Evolutionary conservation across 257 asterid species (phyloP).

Genomic region (Oldenlandia corymbosa): DNA sequence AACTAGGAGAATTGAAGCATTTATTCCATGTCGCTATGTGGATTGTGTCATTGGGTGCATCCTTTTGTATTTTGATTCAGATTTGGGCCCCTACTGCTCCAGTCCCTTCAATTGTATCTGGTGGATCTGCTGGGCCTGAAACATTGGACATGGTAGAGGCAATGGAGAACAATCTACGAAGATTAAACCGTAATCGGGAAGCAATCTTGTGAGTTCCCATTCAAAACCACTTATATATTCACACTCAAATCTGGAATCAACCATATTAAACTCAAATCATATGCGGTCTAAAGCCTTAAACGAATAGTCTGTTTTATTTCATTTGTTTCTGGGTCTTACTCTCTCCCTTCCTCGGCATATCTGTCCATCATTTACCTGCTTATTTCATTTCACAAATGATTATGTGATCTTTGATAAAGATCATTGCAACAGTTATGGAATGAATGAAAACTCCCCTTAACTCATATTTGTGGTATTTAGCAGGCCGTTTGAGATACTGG

Average conservation of each 20-base stretch:
- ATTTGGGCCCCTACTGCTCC: conserved; percentile 84
- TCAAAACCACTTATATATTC: too few species aligned
- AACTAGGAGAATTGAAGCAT: conserved; percentile 4
- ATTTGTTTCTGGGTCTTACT: not conserved
- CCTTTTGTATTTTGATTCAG: conserved; percentile 34
- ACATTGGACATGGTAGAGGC: conserved; percentile 54
- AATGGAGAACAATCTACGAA: conserved; percentile 80
- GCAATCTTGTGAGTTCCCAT: conserved; percentile 60
- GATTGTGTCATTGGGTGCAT: not conserved
- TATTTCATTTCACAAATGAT: not conserved
- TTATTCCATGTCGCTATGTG: conserved; percentile 12
- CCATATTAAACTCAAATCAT: not conserved
- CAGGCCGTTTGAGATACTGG: conserved; percentile 94
- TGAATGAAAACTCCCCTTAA: not conserved
- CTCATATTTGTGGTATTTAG: conserved; percentile 11
- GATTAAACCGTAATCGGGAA: conserved; percentile 60
- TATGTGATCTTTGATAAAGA: not conserved
- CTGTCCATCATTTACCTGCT: not conserved
- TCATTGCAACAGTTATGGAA: not conserved
- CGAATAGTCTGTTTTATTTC: too few species aligned
- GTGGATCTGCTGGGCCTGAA: conserved; percentile 71
- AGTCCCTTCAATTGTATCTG: conserved; percentile 68
- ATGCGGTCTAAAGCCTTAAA: not conserved
- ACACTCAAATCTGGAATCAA: not conserved
- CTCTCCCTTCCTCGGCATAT: not conserved